phyloP scores from a whole-genome alignment of 805 yeast genomes.

The Suhomyces kilbournensis region DNA sequence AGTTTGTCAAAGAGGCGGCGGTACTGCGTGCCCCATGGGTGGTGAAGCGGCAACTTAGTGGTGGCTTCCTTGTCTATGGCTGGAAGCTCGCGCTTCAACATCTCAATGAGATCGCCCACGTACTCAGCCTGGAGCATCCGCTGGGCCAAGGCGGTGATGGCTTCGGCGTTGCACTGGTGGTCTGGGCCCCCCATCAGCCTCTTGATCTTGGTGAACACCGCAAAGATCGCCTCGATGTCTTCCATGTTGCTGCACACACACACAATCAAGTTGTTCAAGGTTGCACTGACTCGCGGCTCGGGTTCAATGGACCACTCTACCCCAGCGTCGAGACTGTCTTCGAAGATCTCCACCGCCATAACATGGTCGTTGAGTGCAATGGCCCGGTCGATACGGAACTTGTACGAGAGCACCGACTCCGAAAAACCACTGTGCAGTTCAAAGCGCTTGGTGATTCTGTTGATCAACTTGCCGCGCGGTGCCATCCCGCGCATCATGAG shows the following conservation, averaged over 20 bases:
- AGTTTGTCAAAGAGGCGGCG: conserved; percentile 25
- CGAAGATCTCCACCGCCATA: conserved; percentile 28
- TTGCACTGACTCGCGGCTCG: conserved; percentile 37
- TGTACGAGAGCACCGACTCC: conserved; percentile 23
- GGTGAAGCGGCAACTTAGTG: conserved; percentile 23
- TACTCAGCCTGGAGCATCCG: conserved; percentile 33
- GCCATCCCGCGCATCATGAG: conserved; percentile 12
- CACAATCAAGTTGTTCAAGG: conserved; percentile 45
- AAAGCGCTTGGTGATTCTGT: conserved; percentile 15
- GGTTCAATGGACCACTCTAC: conserved; percentile 22
- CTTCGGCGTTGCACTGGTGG: conserved; percentile 20
- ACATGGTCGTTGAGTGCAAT: conserved; percentile 15
- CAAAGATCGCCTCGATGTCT: conserved; percentile 24
- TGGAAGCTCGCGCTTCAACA: conserved; percentile 41
- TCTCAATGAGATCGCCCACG: conserved; percentile 41
- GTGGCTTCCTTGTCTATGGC: conserved; percentile 27
- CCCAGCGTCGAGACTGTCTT: conserved; percentile 24
- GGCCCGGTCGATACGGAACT: conserved; percentile 28
- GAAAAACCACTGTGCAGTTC: not conserved
- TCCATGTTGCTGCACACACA: conserved; percentile 28
- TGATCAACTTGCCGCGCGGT: conserved; percentile 20
- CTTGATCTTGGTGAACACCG: conserved; percentile 32
- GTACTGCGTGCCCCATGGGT: conserved; percentile 25
- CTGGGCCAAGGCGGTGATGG: conserved; percentile 25
- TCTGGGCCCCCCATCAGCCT: conserved; percentile 32